phyloP scores from a whole-genome alignment of 176 grass and related monocot genomes.

The Tillandsia fasciculata region DNA sequence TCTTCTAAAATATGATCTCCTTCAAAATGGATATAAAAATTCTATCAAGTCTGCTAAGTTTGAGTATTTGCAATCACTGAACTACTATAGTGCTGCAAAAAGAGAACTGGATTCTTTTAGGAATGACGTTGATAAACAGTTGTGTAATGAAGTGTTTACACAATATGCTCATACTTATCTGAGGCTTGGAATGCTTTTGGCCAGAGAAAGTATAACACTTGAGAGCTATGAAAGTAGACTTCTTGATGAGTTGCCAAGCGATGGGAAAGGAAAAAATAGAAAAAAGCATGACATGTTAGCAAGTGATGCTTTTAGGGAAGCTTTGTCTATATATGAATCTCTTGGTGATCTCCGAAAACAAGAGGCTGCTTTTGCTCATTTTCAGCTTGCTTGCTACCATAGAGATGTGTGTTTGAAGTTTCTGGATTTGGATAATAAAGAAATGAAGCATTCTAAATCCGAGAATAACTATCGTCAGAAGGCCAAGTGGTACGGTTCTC shows the following conservation, averaged over 20 bases:
- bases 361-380: constrained; percentile 84
- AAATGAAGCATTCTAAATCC: constrained; percentile 53
- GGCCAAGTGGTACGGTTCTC: constrained; percentile 76
- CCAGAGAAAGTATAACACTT: constrained; percentile 65
- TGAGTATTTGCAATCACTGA: constrained; percentile 86
- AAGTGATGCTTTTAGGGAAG: constrained; percentile 84
- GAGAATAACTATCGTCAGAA: constrained; percentile 72
- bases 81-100: constrained; percentile 82
- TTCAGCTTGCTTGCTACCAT: constrained; percentile 86
- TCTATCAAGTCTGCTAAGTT: constrained; percentile 59
- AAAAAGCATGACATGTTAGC: constrained; percentile 56
- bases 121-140: constrained; percentile 38
- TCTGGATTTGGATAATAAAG: constrained; percentile 63
- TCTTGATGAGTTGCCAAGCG: constrained; percentile 46
- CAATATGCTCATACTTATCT: constrained; percentile 94
- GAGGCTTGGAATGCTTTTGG: constrained; percentile 95
- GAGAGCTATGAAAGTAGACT: constrained; percentile 51
- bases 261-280: constrained; percentile 19
- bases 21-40: constrained; percentile 61
- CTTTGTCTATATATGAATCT: constrained; percentile 78
- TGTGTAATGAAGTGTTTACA: constrained; percentile 62
- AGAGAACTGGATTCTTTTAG: constrained; percentile 47
- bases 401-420: constrained; percentile 80
- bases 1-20: constrained; percentile 55
- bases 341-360: constrained; percentile 71